These are phyloP conservation scores for Eucalyptus cloeziana DNA, from an alignment of 345 rosid genomes.

Conservation along the genomic window DNA sequence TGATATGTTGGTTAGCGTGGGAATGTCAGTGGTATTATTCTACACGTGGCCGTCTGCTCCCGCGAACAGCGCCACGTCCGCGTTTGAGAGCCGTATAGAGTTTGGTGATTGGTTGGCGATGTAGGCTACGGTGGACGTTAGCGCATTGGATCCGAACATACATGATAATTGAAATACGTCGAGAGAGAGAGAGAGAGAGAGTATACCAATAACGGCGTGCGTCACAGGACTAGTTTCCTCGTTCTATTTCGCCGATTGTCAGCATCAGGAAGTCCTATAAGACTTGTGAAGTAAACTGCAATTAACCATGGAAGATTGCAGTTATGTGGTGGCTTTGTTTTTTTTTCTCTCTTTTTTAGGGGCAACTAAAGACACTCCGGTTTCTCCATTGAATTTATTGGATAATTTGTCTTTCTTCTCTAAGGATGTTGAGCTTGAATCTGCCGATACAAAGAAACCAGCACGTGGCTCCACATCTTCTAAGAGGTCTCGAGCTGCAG, in stretches of 20 bases:
- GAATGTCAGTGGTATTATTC: not conserved
- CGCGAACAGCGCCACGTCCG: not conserved
- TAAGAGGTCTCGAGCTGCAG: constrained; percentile 84
- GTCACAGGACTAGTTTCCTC: constrained; percentile 1
- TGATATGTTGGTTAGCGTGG: not conserved
- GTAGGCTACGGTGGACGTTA: not conserved
- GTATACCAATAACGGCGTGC: constrained; percentile 3
- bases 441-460: constrained; percentile 37
- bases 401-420: not conserved
- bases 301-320: not conserved
- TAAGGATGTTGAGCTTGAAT: constrained; percentile 58
- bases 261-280: not conserved
- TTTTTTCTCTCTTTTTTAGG: not conserved
- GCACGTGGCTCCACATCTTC: constrained; percentile 46
- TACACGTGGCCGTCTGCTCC: not conserved
- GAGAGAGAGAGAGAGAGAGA: not conserved
- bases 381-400: not conserved
- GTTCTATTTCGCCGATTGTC: not conserved
- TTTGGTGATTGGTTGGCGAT: not conserved
- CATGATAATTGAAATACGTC: not conserved
- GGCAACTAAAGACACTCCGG: not conserved
- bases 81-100: not conserved
- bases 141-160: not conserved
- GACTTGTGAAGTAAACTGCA: not conserved
- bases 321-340: not conserved